Evolutionary conservation across 2,329 filamentous ascomycete genomes (phyloP).

Genomic region (Fusarium verrucosum): DNA sequence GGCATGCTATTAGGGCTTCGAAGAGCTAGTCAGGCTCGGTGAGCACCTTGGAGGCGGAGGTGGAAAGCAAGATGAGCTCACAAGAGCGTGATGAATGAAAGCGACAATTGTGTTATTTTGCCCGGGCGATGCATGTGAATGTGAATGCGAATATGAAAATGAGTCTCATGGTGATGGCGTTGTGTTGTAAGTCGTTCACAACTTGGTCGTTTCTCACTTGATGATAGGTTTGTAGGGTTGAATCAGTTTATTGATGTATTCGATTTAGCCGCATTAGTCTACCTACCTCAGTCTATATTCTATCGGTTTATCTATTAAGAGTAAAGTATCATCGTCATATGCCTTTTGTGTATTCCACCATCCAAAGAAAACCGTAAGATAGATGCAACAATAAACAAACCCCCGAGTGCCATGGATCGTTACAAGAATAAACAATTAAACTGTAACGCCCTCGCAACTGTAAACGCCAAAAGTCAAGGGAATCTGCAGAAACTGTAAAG

Average conservation of each 20-base stretch:
- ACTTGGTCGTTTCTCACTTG: background rate
- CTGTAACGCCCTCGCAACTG: conserved; percentile 6
- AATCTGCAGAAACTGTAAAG: background rate
- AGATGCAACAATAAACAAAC: conserved; percentile 1
- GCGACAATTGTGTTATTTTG: conserved; percentile 30
- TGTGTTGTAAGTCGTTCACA: background rate
- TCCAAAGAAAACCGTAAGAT: conserved; percentile 2
- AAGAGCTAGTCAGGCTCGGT: background rate
- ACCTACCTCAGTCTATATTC: conserved; percentile 17
- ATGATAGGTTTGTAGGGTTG: background rate
- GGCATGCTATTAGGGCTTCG: background rate
- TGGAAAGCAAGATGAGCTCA: conserved; percentile 23
- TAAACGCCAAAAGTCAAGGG: conserved; percentile 13
- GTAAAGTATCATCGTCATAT: conserved; percentile 15
- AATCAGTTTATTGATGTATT: background rate
- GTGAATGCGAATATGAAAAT: background rate
- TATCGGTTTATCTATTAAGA: conserved; percentile 30
- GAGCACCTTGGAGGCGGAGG: background rate
- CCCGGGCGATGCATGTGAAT: background rate
- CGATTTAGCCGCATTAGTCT: background rate
- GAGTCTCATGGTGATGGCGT: too few relatives aligned
- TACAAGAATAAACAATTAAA: conserved; percentile 7
- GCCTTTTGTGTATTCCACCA: conserved; percentile 13
- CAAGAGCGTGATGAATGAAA: conserved; percentile 43
- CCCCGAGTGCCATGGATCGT: conserved; percentile 7